Evolutionary conservation across 768 basidiomycete genomes (phyloP).

Genomic region (Trametes coccinea): DNA sequence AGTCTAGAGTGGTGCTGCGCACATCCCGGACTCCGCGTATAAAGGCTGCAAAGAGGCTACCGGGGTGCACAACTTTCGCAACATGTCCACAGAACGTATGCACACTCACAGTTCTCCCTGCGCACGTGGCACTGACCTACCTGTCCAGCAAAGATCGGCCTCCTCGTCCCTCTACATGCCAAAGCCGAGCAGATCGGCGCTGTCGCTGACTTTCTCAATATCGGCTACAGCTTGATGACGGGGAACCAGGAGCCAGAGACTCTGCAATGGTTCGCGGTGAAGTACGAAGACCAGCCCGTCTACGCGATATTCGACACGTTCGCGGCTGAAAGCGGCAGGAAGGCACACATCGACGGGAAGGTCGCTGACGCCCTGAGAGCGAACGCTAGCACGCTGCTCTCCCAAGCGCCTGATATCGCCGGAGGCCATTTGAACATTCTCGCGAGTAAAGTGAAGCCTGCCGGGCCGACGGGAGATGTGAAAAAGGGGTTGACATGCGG

Average conservation of each 20-base stretch:
- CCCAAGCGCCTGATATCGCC: constrained; percentile 31
- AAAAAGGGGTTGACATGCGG: constrained; percentile 34
- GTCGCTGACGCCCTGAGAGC: constrained; percentile 38
- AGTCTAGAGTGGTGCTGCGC: too few relatives aligned
- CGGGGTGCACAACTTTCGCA: neutral
- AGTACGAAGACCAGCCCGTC: constrained; percentile 28
- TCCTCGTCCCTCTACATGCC: constrained; percentile 34
- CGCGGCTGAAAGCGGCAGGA: constrained; percentile 35
- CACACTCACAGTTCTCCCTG: too few relatives aligned
- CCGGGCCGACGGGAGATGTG: constrained; percentile 16
- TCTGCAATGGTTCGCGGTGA: constrained; percentile 41
- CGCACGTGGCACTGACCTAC: neutral
- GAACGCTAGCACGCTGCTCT: constrained; percentile 34
- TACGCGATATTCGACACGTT: constrained; percentile 45
- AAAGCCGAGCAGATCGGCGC: constrained; percentile 29
- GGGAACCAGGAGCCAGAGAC: constrained; percentile 36
- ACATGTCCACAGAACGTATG: constrained; percentile 14
- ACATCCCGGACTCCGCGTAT: neutral
- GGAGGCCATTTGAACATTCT: constrained; percentile 29
- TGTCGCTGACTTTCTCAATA: constrained; percentile 34
- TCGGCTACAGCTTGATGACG: constrained; percentile 32
- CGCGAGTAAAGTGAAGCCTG: constrained; percentile 34
- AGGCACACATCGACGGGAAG: constrained; percentile 38
- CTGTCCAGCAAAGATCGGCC: constrained; percentile 22
- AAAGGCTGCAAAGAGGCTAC: neutral